Evolutionary conservation across 345 rosid species (phyloP).

Genomic region (Linum lewisii): DNA sequence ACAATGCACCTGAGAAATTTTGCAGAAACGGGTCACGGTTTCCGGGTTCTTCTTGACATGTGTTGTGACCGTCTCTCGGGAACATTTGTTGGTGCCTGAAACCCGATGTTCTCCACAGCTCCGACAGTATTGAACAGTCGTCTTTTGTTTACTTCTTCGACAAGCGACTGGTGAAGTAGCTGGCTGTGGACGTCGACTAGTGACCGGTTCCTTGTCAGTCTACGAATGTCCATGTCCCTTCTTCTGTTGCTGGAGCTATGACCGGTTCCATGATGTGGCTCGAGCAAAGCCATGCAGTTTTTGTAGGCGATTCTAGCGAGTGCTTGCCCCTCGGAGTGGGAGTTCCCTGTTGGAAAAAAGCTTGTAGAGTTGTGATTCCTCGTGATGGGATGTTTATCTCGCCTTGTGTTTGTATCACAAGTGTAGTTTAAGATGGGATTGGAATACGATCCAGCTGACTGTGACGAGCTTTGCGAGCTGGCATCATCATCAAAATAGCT

Average conservation of each 20-base stretch:
- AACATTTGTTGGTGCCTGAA: slow-evolving; percentile 45
- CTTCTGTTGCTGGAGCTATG: slow-evolving; percentile 28
- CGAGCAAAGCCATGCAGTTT: slow-evolving; percentile 27
- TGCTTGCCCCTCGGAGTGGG: slow-evolving; percentile 18
- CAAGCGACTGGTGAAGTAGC: slow-evolving; percentile 40
- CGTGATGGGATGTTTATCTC: slow-evolving; percentile 17
- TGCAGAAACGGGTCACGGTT: background rate
- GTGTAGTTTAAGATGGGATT: slow-evolving; percentile 44
- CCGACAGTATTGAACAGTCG: slow-evolving; percentile 63
- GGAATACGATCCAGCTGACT: slow-evolving; percentile 39
- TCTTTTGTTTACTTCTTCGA: slow-evolving; percentile 55
- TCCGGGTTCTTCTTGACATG: slow-evolving; percentile 17
- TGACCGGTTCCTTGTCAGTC: slow-evolving; percentile 52
- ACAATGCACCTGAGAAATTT: background rate
- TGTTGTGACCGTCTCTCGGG: slow-evolving; percentile 14
- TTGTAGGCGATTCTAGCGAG: slow-evolving; percentile 19
- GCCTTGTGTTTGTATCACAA: slow-evolving; percentile 18
- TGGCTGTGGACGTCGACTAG: slow-evolving; percentile 59
- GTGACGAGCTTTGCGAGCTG: slow-evolving; percentile 54
- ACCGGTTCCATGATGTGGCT: slow-evolving; percentile 25
- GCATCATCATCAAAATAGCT: slow-evolving; percentile 43
- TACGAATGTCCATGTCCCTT: slow-evolving; percentile 22
- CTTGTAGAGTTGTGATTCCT: slow-evolving; percentile 39
- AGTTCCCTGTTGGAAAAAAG: slow-evolving; percentile 38
- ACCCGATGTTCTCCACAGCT: slow-evolving; percentile 62